Evolutionary conservation across 2,329 filamentous ascomycete genomes (phyloP), one percentile per base, ranked within the genome.

Genomic region (Penicillium polonicum): DNA sequence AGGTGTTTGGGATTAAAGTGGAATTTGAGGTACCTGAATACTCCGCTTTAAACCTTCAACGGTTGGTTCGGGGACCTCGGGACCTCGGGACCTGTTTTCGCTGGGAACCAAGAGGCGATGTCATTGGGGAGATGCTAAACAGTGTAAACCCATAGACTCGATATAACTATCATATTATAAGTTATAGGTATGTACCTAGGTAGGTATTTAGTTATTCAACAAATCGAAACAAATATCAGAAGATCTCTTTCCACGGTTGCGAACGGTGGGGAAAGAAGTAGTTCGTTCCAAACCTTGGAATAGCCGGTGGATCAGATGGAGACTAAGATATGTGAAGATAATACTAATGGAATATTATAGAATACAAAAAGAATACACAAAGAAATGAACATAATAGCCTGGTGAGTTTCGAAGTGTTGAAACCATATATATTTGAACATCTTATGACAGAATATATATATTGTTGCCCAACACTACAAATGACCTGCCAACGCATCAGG

Each of bases 401-500:
- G 8, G 9, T n/a, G 2, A 29, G 35, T 17, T 3, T 8, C 17
- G 7, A 36, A n/a, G 1, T n/a, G 7, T 33, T 33, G 31, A 33
- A 13, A 7, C 17, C 3, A 36, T 10, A 29, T 41, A 38, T 50
- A 50, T 39, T n/a, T 15, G 8, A 6, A n/a, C 25, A 23, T 15
- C 2, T 5, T 36, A 8, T 25, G 12, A n/a, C 17, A 48, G 13
- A 17, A 35, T 35, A 35, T 48, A 55, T 49, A 50, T 25, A 31
- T 61, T 49, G 59, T 39, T 61, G 63, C 59, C 61, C 55, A 57
- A 61, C 50, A 36, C 6, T 42, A 27, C 35, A 23, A 10, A 8
- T 5, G 50, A 45, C 41, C 41, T 60, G 64, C 65, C 65, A 67
- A 51, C 65, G 48, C 65, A 66, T 64, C 63, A 59, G 12, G 45